Percentiles rank a stretch among this genome's conserved stretches.
phyloP scores from a whole-genome alignment of 805 yeast species.

The Zygosaccharomyces rouxii region DNA sequence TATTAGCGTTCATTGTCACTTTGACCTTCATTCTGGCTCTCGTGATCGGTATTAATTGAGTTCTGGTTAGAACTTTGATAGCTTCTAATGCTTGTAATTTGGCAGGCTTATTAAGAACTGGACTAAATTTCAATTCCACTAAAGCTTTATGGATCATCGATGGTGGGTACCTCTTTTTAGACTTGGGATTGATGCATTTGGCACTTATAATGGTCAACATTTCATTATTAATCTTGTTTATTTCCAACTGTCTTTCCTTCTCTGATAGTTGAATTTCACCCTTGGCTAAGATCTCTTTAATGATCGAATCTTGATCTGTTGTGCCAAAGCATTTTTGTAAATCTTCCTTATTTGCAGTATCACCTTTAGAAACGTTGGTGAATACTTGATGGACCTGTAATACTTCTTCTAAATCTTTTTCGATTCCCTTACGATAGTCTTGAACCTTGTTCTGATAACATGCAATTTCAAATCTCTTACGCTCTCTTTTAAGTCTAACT shows the following conservation, averaged over 20 bases:
- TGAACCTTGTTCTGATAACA: constrained; percentile 97
- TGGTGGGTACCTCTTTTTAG: constrained; percentile 89
- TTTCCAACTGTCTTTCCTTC: constrained; percentile 78
- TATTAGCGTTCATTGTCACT: constrained; percentile 50
- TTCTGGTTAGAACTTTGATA: constrained; percentile 66
- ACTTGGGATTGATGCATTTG: constrained; percentile 85
- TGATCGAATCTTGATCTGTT: constrained; percentile 67
- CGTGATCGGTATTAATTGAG: constrained; percentile 86
- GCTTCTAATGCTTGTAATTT: constrained; percentile 91
- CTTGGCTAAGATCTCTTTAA: constrained; percentile 75
- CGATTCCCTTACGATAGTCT: constrained; percentile 69
- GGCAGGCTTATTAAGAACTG: constrained; percentile 67
- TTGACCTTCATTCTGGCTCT: constrained; percentile 90
- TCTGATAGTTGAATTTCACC: constrained; percentile 95
- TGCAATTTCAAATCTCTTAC: constrained; percentile 89
- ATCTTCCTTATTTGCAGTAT: constrained; percentile 85
- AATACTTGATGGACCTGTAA: constrained; percentile 95
- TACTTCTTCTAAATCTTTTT: constrained; percentile 92
- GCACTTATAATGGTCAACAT: constrained; percentile 78
- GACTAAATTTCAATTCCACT: constrained; percentile 70
- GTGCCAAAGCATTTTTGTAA: constrained; percentile 68
- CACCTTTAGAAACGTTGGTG: constrained; percentile 88
- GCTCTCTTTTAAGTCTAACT: constrained; percentile 86
- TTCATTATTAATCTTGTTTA: constrained; percentile 72
- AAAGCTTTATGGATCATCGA: constrained; percentile 88